These are phyloP conservation scores for Sisymbrium altissimum DNA, from an alignment of 345 rosid species.

Conservation along the genomic window DNA sequence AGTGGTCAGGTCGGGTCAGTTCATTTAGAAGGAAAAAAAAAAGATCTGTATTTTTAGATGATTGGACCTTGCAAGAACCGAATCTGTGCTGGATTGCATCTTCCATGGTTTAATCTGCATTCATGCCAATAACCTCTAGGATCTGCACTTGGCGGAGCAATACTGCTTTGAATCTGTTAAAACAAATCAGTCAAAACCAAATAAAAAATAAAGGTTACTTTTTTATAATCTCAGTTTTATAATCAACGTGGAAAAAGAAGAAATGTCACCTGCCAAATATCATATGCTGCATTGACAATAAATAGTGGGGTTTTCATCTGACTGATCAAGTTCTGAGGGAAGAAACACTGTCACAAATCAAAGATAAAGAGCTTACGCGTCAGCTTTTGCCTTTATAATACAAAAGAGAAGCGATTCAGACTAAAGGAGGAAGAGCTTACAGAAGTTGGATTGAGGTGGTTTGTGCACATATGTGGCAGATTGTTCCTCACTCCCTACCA, in stretches of 20 bases:
- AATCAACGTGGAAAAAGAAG: neutral
- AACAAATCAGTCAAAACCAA: neutral
- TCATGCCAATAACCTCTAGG: slow-evolving; percentile 85
- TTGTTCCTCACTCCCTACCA: slow-evolving; percentile 54
- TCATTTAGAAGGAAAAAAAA: neutral
- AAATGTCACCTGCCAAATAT: slow-evolving; percentile 86
- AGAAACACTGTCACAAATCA: slow-evolving; percentile 66
- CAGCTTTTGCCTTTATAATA: neutral
- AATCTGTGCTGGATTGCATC: slow-evolving; percentile 67
- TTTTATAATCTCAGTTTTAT: neutral
- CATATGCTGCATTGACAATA: slow-evolving; percentile 89
- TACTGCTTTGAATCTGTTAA: slow-evolving; percentile 77
- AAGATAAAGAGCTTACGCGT: neutral
- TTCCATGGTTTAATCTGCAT: slow-evolving; percentile 75
- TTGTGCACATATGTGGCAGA: slow-evolving; percentile 69
- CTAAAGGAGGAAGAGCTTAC: slow-evolving; percentile 36
- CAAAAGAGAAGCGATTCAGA: neutral
- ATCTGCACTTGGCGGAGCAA: slow-evolving; percentile 91
- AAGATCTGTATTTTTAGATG: neutral
- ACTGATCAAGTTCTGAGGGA: slow-evolving; percentile 83
- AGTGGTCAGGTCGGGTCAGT: neutral
- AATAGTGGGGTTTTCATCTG: slow-evolving; percentile 75
- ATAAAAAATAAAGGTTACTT: neutral
- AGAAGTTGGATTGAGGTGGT: slow-evolving; percentile 79
- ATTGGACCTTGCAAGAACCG: slow-evolving; percentile 68